These are phyloP conservation scores for Ampelocalamus luodianensis DNA, from an alignment of 176 grass and related monocot genomes.

Conservation along the genomic window DNA sequence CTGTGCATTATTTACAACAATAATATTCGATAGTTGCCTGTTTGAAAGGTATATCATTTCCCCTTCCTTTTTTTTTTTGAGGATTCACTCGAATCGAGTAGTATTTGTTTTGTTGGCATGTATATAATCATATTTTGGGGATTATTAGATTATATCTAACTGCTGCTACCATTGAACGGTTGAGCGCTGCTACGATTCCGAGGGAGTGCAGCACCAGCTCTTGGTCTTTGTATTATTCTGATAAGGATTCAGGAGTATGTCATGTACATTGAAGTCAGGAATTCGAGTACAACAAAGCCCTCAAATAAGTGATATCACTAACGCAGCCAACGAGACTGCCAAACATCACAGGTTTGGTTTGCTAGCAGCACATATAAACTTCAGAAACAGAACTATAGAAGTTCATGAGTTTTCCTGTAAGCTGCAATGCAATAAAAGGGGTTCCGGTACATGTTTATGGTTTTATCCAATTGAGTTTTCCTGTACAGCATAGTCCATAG, in stretches of 20 bases:
- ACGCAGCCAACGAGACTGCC: background rate
- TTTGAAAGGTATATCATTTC: background rate
- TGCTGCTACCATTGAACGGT: background rate
- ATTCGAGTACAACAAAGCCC: background rate
- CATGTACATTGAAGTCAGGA: background rate
- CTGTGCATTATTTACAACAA: too few relatives aligned
- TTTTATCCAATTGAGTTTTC: background rate
- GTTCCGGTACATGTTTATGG: background rate
- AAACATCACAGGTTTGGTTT: background rate
- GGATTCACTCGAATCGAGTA: background rate
- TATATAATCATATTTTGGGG: background rate
- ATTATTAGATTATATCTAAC: constrained; percentile 5
- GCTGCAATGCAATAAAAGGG: too few relatives aligned
- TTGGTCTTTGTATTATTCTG: background rate
- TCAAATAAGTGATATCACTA: background rate
- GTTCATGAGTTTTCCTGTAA: background rate
- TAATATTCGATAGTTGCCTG: background rate
- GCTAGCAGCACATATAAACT: too few relatives aligned
- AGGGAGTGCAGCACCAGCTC: background rate
- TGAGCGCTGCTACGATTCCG: too few relatives aligned
- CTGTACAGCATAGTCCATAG: too few relatives aligned
- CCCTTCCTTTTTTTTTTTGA: too few relatives aligned
- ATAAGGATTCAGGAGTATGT: background rate
- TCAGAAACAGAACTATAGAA: background rate
- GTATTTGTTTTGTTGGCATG: background rate